Base-by-base conservation (phyloP, 495 filamentous ascomycete genomes). In the Usnea hakonensis region DNA sequence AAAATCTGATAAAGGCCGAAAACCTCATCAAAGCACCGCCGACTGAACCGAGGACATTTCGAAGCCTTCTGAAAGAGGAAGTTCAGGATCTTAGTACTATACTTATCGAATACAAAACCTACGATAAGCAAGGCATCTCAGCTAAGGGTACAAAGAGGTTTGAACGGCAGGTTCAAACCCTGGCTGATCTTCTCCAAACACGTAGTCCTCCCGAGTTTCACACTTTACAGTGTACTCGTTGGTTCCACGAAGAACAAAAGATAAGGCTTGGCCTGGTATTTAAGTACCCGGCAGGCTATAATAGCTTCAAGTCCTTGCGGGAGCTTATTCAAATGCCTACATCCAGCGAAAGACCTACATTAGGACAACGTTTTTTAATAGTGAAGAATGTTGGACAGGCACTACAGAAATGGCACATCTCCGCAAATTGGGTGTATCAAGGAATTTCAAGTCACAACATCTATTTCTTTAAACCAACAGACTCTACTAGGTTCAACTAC, bases 381-480 rank as follows among this genome's bases (percentile, higher is more conserved):
- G 55, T 35, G 28, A 37, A 57, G 5, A 26, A 5, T 16, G 38
- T 57, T 36, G 55, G 55, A 17, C 28, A 57, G 55, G 55, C 55
- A 17, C 55, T 57, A 8, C 55, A 37, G 13, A 57, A 57, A 37
- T 57, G 55, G 55, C 55, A 57, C 11, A 32, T 32, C n/a, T 57
- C 55, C 21, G 55, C 55, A 26, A 57, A 57, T 26, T 57, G 55
- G 55, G 55, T 57, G 26, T 32, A 57, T 57, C 55, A 57, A 57
- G 55, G 55, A 19, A 21, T 57, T 23, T 19, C 23, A 23, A 36
- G 32, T 23, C 55, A 57, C 23, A 57, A 57, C 19, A 57, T 57
- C 55, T 38, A 57, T 57, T 57, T 40, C 23, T 26, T 35, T 14
- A 57, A 57, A 23, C 38, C 13, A n/a, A 37, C 17, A 37, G 17